Percentiles rank a stretch among this genome's conserved stretches.
Conservation (phyloP, 2,329 filamentous ascomycete genomes). For the Macrophomina pseudophaseolina region DNA sequence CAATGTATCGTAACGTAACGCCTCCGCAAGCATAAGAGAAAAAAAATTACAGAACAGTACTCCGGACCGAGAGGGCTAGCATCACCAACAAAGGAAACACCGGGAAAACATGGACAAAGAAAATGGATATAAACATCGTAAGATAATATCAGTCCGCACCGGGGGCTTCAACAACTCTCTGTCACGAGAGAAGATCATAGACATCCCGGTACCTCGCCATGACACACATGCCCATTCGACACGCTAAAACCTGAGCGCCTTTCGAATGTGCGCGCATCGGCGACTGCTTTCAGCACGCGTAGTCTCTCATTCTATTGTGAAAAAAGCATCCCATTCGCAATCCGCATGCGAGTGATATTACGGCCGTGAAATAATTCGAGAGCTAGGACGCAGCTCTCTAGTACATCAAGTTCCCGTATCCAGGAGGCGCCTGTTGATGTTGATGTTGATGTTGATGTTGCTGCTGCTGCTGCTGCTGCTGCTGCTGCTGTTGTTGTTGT, state of each 20-base stretch:
- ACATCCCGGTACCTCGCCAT: not conserved
- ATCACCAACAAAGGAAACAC: not conserved
- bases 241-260: not conserved
- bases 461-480: conserved; percentile 4
- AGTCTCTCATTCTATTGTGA: conserved; percentile 2
- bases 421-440: conserved; percentile 11
- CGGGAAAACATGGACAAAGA: not conserved
- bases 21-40: not conserved
- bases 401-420: conserved; percentile 19
- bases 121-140: conserved; percentile 15
- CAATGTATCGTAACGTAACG: conserved; percentile 4
- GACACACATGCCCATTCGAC: not conserved
- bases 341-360: not conserved
- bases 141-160: not conserved
- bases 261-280: not conserved
- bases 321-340: not conserved
- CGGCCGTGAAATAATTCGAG: not conserved
- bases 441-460: conserved; percentile 18
- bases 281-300: not conserved
- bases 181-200: not conserved
- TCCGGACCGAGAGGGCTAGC: not conserved
- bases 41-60: conserved; percentile 5
- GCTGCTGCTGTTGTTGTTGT: conserved; percentile 18
- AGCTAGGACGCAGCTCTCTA: not conserved
- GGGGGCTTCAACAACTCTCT: not conserved